Evolutionary conservation across 1,284 basidiomycete species (phyloP).

Genomic region (Leccinum pseudoinsigne): DNA sequence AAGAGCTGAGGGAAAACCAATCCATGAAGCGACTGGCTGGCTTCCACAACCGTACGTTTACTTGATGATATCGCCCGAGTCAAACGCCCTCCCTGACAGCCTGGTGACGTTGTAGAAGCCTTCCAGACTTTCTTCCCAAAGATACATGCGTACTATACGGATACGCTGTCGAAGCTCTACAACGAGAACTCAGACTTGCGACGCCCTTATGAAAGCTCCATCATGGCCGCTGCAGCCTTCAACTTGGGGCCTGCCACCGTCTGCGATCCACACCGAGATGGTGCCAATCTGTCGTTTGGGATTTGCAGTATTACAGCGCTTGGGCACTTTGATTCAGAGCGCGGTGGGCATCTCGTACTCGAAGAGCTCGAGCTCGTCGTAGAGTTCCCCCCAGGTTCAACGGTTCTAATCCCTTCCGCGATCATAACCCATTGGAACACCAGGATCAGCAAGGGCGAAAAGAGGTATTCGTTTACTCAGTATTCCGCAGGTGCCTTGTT

Average conservation of each 20-base stretch:
- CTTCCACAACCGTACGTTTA: constrained; percentile 8
- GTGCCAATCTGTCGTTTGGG: constrained; percentile 10
- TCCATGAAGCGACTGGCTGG: constrained; percentile 5
- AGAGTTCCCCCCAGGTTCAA: constrained; percentile 17
- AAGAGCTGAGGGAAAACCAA: neutral
- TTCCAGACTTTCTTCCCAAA: constrained; percentile 7
- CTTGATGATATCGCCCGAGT: no score
- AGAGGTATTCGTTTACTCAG: neutral
- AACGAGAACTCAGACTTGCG: accelerated
- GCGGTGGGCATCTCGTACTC: constrained; percentile 12
- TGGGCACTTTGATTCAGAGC: constrained; percentile 1
- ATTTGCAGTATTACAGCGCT: constrained; percentile 16
- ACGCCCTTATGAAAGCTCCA: neutral
- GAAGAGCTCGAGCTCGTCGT: constrained; percentile 7
- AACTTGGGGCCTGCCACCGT: constrained; percentile 6
- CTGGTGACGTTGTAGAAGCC: neutral
- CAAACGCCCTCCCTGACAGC: neutral
- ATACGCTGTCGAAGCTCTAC: neutral
- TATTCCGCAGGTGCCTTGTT: neutral
- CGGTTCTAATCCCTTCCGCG: neutral
- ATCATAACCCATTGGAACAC: neutral
- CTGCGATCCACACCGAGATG: constrained; percentile 5
- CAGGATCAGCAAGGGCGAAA: neutral
- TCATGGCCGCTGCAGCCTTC: constrained; percentile 11
- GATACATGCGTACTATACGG: constrained; percentile 4